Base-by-base conservation (phyloP, 345 rosid species). In the Citrus mangshanensis region DNA sequence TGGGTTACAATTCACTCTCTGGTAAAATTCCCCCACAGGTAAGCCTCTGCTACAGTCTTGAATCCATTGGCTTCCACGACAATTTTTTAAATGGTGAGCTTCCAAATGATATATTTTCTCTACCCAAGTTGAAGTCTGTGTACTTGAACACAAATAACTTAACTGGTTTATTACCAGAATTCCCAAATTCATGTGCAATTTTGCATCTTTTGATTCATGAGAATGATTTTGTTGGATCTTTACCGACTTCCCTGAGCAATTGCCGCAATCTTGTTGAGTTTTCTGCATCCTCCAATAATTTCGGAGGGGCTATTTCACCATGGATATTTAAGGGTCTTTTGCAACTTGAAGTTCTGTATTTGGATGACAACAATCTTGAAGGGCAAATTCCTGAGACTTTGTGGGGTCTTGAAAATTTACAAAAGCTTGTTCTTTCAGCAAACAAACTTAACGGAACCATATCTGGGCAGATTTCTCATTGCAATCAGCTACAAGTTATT, bases 381-480 rank as follows among this genome's bases (percentile, higher is more conserved):
- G 84, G 89, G 59, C 77, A 49, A 68, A 82, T 86, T 80, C 85
- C 87, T 22, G 82, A 78, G 38, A 80, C 75, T 58, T 78, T 84
- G 21, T 86, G 87, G 89, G 78, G 54, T 80, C 81, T 84, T 38
- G 78, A 61, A 34, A 82, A 54, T 56, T 80, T 86, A 37, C 77
- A 82, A 70, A 68, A 68, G 77, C 81, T 86, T 68, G 80, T 77
- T 49, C 82, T 86, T 30, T 84, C 89, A 18, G 67, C 55, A 66
- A 86, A 86, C 84, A 82, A 71, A 63, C 82, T 84, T 19, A 82
- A 82, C 76, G 89, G 87, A 58, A 81, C 83, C n/a, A 76, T 87
- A 40, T 78, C 89, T 66, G 86, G 80, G 79, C 80, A 68, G 72
- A 86, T 84, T 54, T 78, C 51, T 69, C 64, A 60, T 28, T 78